Evolutionary conservation across 2,329 filamentous ascomycete species (phyloP), one percentile per base, ranked within the genome.

Genomic region (Fusarium gaditjirri): DNA sequence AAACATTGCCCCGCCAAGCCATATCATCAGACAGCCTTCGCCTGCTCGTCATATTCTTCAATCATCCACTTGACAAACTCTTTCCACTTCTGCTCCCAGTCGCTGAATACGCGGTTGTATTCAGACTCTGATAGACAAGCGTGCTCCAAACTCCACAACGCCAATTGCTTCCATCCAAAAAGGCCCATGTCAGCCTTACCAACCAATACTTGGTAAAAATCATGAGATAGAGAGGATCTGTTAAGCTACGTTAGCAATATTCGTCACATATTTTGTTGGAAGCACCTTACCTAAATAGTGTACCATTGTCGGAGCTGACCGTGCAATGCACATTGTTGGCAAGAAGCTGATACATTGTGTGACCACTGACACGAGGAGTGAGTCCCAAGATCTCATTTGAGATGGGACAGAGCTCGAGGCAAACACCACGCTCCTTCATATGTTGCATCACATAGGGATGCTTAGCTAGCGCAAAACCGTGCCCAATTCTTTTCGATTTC

Each of bases 121-220:
- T 90, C 84, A 0, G 81, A 71, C 4, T 78, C 73, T 29, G 80
- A 79, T 76, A 91, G 81, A 73, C 88, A 90, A 3, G 89, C 84
- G 77, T 92, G 88, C 63, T 90, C 83, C 19, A 92, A 81, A 74
- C 89, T 91, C 90, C 90, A 91, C 71, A 87, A 81, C 21, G 84
- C 84, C 27, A 92, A 85, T 79, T 94, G 91, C 77, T 91, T 91
- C 90, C 92, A 93, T 46, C 92, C 92, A 70, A 88, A 88, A 0
- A 94, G 80, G 23, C 86, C 88, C 86, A 94, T 93, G 63, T 89
- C 86, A 17, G 86, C 84, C 47, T 89, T 89, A 52, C 92, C 92
- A 12, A 92, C 86, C 85, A 94, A 89, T 65, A 91, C 86, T 77
- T 94, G 92, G 78, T 94, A 94, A 77, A 94, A 94, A 76, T 94